Evolutionary conservation across 2,329 filamentous ascomycete genomes (phyloP), one percentile per base, ranked within the genome.

Genomic region (Cercospora zeae-maydis): DNA sequence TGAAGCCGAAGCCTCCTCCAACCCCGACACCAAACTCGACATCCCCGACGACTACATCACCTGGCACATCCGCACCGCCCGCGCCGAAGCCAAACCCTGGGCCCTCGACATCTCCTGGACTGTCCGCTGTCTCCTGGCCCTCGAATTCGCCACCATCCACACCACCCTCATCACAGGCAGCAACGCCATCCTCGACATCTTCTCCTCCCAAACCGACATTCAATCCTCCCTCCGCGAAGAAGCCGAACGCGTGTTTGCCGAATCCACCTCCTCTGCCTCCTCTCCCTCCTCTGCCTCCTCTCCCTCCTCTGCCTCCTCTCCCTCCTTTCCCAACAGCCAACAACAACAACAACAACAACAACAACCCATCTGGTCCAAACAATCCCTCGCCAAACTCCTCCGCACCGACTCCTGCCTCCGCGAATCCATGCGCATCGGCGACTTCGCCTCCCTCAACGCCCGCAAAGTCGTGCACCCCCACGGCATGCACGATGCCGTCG

Each of bases 111-210:
- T 83, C 0, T 69, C 75, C 2, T 77, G 78, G 45, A 79, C 87
- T 14, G 81, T 82, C 1, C 79, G 81, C 64, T 77, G 82, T 13
- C 72, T 86, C 4, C 74, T 87, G 36, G 82, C 83, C 0, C 75
- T 87, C 47, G 81, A 86, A 69, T 86, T 86, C 63, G 84, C 83
- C 2, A 81, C 83, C 16, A 84, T 86, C 27, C 84, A 86, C 72
- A 86, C 84, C 1, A 85, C 84, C 0, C 78, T 81, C 6, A 68
- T 85, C 11, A 84, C 83, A 0, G 78, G 80, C 2, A 79, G 81
- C 51, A 78, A 78, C 34, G 74, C 79, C 33, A 68, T 84, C 57
- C 69, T 84, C 9, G 82, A 84, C 62, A 69, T 84, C 6, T 71
- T 83, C 36, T 71, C 77, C 1, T 75, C 80, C 0, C 71, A 78